These are phyloP conservation scores for Vicia villosa DNA, from an alignment of 306 rosid species.

Conservation along the genomic window DNA sequence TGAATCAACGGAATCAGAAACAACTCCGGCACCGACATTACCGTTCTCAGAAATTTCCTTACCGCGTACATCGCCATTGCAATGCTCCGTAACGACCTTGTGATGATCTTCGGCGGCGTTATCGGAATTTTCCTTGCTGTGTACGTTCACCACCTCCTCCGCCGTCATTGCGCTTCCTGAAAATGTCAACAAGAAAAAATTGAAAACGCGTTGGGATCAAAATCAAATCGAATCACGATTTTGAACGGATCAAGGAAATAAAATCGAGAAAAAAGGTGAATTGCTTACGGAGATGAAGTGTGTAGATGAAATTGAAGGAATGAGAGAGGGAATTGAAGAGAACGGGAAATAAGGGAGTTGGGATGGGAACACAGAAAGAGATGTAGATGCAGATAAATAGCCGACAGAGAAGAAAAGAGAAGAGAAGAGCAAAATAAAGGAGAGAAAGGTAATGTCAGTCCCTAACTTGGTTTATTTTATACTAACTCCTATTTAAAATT, in stretches of 20 bases:
- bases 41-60: neutral
- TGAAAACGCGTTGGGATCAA: neutral
- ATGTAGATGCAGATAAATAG: conserved; percentile 36
- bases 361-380: conserved; percentile 18
- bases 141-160: conserved; percentile 56
- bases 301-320: conserved; percentile 34
- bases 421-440: neutral
- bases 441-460: conserved; percentile 30
- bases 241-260: neutral
- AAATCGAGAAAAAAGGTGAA: neutral
- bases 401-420: conserved; percentile 34
- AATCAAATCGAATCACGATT: conserved; percentile 1
- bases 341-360: neutral
- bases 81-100: conserved; percentile 20
- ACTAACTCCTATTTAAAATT: too few relatives aligned
- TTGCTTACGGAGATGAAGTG: conserved; percentile 39
- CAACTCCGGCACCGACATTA: conserved; percentile 36
- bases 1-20: conserved; percentile 27
- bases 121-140: conserved; percentile 49
- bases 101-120: conserved; percentile 37
- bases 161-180: conserved; percentile 53
- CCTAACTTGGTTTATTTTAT: too few relatives aligned
- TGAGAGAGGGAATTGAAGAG: conserved; percentile 1
- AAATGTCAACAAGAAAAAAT: neutral
- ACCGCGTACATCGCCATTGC: conserved; percentile 30